A percentile compares a stretch with the other conserved stretches of the same genome.
Conservation (phyloP, 2,329 filamentous ascomycete species). For the Beauveria bassiana region DNA sequence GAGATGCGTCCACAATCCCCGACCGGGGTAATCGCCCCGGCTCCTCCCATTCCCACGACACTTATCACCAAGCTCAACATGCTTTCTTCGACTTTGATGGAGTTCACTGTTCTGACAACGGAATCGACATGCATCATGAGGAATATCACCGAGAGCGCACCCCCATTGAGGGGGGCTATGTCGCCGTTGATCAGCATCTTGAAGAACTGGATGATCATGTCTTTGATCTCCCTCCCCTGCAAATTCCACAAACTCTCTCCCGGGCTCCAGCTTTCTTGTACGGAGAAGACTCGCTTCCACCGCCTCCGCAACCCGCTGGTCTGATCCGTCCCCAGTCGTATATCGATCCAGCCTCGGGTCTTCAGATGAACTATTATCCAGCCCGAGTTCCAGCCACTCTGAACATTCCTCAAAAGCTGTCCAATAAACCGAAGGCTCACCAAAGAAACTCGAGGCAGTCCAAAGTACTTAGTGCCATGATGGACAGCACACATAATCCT, state of each 20-base stretch:
- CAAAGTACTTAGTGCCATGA: constrained; percentile 60
- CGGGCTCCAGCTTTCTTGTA: neutral
- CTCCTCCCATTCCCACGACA: constrained; percentile 45
- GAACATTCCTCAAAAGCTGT: constrained; percentile 82
- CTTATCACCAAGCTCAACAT: constrained; percentile 56
- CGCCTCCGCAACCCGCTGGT: constrained; percentile 15
- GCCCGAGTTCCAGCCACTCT: constrained; percentile 90
- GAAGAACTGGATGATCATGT: neutral
- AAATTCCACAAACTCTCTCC: neutral
- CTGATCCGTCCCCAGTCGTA: constrained; percentile 47
- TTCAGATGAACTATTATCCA: constrained; percentile 90
- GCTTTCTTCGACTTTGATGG: constrained; percentile 79
- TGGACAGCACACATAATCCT: constrained; percentile 18
- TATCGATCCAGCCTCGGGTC: constrained; percentile 55
- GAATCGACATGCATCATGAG: neutral
- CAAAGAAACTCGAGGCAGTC: constrained; percentile 65
- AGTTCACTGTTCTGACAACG: constrained; percentile 59
- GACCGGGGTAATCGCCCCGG: constrained; percentile 26
- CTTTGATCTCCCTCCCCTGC: constrained; percentile 2
- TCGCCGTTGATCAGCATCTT: neutral
- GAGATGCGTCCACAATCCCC: neutral
- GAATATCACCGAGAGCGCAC: neutral
- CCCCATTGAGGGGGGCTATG: neutral
- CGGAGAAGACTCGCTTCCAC: neutral
- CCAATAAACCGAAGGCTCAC: constrained; percentile 58